Conservation (phyloP, 371 early-diverging fungal genomes). For the Parasitella parasitica region DNA sequence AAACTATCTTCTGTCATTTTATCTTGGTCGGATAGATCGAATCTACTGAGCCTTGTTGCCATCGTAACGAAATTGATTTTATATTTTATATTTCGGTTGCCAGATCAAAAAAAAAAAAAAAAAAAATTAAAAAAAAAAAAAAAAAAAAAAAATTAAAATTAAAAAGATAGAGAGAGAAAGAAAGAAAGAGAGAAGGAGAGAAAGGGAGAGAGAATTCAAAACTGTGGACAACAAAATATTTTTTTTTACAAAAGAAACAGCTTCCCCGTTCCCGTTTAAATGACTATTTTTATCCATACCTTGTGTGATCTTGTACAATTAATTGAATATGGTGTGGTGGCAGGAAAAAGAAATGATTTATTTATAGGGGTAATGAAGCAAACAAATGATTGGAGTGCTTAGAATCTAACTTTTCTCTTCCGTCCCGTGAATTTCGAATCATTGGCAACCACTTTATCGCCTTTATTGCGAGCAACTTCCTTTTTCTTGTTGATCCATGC, state of each 20-base stretch:
- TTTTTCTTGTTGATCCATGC: conserved; percentile 95
- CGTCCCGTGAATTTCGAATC: conserved; percentile 98
- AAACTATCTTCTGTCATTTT: conserved; percentile 16
- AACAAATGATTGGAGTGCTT: conserved; percentile 15
- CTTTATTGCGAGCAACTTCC: conserved; percentile 78
- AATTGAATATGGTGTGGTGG: background rate
- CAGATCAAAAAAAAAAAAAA: background rate
- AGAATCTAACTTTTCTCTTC: conserved; percentile 86
- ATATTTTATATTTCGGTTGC: background rate
- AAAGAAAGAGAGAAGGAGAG: background rate
- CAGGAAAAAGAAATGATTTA: background rate
- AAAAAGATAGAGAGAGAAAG: too few relatives aligned
- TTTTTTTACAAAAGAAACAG: too few relatives aligned
- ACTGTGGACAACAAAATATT: background rate
- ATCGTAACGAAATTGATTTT: background rate
- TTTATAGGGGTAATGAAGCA: background rate
- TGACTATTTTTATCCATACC: background rate
- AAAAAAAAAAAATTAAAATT: too few relatives aligned
- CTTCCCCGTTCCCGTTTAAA: background rate
- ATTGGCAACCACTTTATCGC: conserved; percentile 79
- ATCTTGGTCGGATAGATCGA: conserved; percentile 11
- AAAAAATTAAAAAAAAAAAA: background rate
- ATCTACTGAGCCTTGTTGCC: background rate
- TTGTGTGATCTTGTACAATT: conserved; percentile 1
- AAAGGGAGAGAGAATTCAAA: background rate